Evolutionary conservation across 768 basidiomycete genomes (phyloP).

Genomic region (Ramaria sp.): DNA sequence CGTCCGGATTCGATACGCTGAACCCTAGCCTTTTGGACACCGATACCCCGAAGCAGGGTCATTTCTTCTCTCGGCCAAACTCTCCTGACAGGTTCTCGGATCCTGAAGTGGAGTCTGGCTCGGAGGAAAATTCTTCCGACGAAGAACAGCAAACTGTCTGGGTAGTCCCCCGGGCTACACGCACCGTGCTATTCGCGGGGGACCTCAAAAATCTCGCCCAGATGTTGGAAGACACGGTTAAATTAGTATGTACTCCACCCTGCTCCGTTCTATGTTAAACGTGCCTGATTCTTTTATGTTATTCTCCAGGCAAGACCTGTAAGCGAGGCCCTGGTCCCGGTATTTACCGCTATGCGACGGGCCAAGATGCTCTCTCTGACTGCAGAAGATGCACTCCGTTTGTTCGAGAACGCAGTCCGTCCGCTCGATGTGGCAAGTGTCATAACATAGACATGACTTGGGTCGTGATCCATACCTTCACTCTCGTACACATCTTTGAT

Average conservation of each 20-base stretch:
- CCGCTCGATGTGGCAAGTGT: background rate
- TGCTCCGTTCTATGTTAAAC: no score
- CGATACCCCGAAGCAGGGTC: background rate
- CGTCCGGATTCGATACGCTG: background rate
- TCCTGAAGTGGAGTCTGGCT: background rate
- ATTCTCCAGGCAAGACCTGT: background rate
- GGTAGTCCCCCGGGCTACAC: background rate
- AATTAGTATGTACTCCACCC: no score
- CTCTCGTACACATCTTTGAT: no score
- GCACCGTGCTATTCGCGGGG: background rate
- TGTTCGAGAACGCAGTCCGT: constrained; percentile 4
- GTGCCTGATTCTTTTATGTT: no score
- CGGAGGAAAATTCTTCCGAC: background rate
- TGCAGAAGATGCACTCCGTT: constrained; percentile 3
- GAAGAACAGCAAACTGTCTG: background rate
- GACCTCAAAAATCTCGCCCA: background rate
- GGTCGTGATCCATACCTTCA: no score
- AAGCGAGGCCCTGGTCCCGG: background rate
- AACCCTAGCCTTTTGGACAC: background rate
- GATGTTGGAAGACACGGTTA: background rate
- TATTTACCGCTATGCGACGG: constrained; percentile 3
- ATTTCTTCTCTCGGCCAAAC: background rate
- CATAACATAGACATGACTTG: no score
- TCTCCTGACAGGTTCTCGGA: background rate
- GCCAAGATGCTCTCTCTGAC: background rate